A percentile compares a stretch with the other conserved stretches of the same genome.
phyloP scores from a whole-genome alignment of 495 filamentous ascomycete genomes.

The Penicillium bialowiezense region DNA sequence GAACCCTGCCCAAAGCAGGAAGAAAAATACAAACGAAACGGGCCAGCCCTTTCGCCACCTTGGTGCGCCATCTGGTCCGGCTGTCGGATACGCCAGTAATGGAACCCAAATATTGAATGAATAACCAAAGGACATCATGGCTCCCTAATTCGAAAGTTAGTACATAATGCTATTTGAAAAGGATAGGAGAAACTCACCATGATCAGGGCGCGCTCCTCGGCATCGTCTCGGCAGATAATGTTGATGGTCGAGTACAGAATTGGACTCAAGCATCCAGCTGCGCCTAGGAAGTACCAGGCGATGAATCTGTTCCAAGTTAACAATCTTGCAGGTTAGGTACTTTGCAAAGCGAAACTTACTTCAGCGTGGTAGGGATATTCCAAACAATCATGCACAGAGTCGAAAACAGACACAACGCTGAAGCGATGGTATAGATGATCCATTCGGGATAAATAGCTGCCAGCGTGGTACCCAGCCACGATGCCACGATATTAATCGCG shows the following conservation, averaged over 20 bases:
- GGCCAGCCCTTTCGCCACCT: slow-evolving; percentile 47
- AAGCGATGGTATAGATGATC: slow-evolving; percentile 36
- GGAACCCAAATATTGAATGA: slow-evolving; percentile 49
- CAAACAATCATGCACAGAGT: slow-evolving; percentile 44
- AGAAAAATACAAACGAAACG: slow-evolving; percentile 36
- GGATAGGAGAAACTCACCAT: slow-evolving; percentile 23
- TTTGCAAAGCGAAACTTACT: slow-evolving; percentile 31
- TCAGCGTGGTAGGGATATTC: slow-evolving; percentile 40
- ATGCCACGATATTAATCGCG: slow-evolving; percentile 42
- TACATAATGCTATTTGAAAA: neutral
- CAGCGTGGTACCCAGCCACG: slow-evolving; percentile 44
- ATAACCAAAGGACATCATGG: slow-evolving; percentile 51
- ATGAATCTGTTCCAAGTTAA: slow-evolving; percentile 31
- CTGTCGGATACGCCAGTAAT: slow-evolving; percentile 41
- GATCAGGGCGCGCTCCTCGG: slow-evolving; percentile 47
- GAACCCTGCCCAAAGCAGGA: slow-evolving; percentile 43
- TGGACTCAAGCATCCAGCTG: slow-evolving; percentile 39
- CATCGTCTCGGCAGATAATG: slow-evolving; percentile 43
- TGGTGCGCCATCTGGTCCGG: slow-evolving; percentile 41
- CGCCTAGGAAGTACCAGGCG: slow-evolving; percentile 45
- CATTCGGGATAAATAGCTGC: slow-evolving; percentile 46
- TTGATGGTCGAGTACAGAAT: slow-evolving; percentile 48
- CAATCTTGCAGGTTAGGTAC: neutral
- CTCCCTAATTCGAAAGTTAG: slow-evolving; percentile 25
- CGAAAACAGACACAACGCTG: slow-evolving; percentile 34